Conservation (phyloP, 306 rosid species). For the Clitoria ternatea region DNA sequence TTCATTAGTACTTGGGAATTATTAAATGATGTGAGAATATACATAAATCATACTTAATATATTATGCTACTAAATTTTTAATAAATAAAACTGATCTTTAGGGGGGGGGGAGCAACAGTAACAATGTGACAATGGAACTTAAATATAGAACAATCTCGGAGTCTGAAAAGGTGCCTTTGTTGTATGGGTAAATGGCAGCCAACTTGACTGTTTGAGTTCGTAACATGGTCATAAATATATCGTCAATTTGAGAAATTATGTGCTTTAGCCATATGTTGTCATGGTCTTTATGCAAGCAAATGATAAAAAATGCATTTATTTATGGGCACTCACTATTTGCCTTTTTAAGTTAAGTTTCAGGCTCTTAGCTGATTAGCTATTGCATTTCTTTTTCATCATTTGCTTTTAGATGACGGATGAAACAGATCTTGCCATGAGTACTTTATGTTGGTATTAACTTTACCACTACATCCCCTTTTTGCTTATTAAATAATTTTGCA, state of each 20-base stretch:
- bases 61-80: no score
- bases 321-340: neutral
- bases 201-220: neutral
- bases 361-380: neutral
- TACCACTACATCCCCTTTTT: neutral
- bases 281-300: neutral
- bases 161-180: neutral
- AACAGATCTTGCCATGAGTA: neutral
- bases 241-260: neutral
- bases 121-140: no score
- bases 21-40: no score
- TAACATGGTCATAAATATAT: no score
- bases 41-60: no score
- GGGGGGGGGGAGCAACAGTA: no score
- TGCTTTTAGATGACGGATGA: neutral
- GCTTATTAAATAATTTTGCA: neutral
- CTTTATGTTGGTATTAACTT: neutral
- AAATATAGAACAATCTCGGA: neutral
- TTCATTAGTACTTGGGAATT: no score
- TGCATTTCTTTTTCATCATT: neutral
- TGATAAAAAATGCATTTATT: neutral
- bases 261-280: no score
- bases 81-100: no score
- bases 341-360: neutral
- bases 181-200: neutral